Base-by-base conservation (phyloP, 441 rosid genomes). In the Arabidopsis hybrid region DNA sequence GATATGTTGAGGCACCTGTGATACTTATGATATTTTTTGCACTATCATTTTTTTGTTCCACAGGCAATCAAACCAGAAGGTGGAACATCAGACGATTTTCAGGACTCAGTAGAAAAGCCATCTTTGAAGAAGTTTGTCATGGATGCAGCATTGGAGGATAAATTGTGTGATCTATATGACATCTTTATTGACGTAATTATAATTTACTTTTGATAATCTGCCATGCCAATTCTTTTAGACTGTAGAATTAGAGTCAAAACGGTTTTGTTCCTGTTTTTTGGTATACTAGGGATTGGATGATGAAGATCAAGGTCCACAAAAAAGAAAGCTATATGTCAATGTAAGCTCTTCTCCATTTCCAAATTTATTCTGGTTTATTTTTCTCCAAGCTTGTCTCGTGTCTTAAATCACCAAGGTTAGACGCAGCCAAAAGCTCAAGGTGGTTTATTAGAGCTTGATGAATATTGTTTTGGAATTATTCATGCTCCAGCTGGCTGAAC, bases 91-190 rank as follows among this genome's bases (percentile, higher is more conserved):
- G 91, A 89, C 76, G 98, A 87, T 78, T 85, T 89, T 79, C 92
- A 86, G 74, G 97, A 87, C 61, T 26, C 83, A 36, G 85, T 83
- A 65, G 87, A 71, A 73, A 90, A 83, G 78, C 82, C 81, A 71
- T 67, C 74, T 49, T 45, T 67, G 76, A 85, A 81, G 76, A 93
- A 84, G 73, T 83, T 84, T 67, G 83, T 83, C 78, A 87, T 95
- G 91, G 97, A 92, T 67, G 67, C 83, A 16, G 82, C 82, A 35
- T 47, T 91, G 86, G 98, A 95, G 88, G 97, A 92, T 77, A 95
- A 84, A 84, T 79, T 95, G 77, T 91, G 97, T 84, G 95, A 88
- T 74, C 98, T 92, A 61, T 92, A 95, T 84, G 99, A 95, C 80
- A 93, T 92, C 81, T 95, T 82, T 81, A 85, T 90, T 81, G 97